These are phyloP conservation scores for Taxawa tesnikishii DNA, from an alignment of 2,329 filamentous ascomycete species.

Conservation along the genomic window DNA sequence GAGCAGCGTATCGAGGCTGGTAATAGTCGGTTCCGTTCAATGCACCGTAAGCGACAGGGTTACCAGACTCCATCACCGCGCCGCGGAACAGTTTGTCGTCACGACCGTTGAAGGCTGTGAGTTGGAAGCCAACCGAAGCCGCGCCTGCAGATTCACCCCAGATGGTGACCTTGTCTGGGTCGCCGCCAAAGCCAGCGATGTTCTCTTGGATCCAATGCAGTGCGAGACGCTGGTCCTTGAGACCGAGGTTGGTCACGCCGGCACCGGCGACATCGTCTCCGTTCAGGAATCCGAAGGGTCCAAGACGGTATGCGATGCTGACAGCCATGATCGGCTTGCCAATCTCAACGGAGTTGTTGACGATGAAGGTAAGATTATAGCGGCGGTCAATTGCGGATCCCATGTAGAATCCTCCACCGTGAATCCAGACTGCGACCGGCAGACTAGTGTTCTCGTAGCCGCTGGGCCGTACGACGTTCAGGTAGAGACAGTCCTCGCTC, in stretches of 20 bases:
- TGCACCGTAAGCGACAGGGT: slow-evolving; percentile 17
- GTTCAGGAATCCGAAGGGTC: slow-evolving; percentile 57
- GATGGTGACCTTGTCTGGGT: slow-evolving; percentile 19
- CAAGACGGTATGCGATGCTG: slow-evolving; percentile 52
- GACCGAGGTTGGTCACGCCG: slow-evolving; percentile 38
- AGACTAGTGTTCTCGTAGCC: slow-evolving; percentile 31
- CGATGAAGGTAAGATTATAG: slow-evolving; percentile 52
- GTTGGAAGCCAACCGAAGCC: slow-evolving; percentile 29
- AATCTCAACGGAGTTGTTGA: slow-evolving; percentile 30
- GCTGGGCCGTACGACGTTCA: slow-evolving; percentile 46
- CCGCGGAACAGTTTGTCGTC: slow-evolving; percentile 35
- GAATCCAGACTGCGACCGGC: slow-evolving; percentile 50
- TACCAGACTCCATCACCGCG: slow-evolving; percentile 33
- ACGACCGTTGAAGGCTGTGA: slow-evolving; percentile 35
- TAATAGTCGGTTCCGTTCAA: slow-evolving; percentile 22
- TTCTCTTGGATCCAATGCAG: slow-evolving; percentile 32
- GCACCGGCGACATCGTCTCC: slow-evolving; percentile 40
- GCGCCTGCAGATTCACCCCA: slow-evolving; percentile 32
- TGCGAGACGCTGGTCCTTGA: slow-evolving; percentile 30
- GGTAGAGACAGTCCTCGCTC: slow-evolving; percentile 44
- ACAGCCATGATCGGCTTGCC: slow-evolving; percentile 44
- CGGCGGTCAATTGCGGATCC: slow-evolving; percentile 40
- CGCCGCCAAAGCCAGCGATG: slow-evolving; percentile 26
- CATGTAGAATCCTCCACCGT: slow-evolving; percentile 39
- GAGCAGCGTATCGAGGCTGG: slow-evolving; percentile 50